Evolutionary conservation across 805 yeast species (phyloP).

Genomic region (Jamesozyma piceae): DNA sequence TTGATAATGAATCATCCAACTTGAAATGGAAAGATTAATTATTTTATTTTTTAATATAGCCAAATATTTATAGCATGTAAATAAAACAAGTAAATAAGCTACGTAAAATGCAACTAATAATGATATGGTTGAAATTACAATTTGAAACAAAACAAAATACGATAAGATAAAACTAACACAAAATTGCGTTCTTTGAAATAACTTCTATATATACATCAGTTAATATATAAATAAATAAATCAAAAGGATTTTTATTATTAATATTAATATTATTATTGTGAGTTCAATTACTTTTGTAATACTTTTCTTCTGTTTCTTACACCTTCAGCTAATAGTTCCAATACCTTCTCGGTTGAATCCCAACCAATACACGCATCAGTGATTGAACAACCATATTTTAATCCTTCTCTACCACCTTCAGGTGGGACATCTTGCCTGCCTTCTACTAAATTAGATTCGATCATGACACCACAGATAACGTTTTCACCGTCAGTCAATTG

Average conservation of each 20-base stretch:
- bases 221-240: too few relatives aligned
- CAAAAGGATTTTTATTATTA: too few relatives aligned
- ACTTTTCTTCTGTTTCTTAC: conserved; percentile 63
- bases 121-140: neutral
- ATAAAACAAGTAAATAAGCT: neutral
- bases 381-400: conserved; percentile 87
- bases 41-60: neutral
- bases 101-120: neutral
- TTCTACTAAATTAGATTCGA: conserved; percentile 83
- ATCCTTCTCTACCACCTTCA: conserved; percentile 59
- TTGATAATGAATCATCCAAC: neutral
- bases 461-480: conserved; percentile 87
- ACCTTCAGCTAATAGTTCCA: conserved; percentile 65
- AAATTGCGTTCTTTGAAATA: too few relatives aligned
- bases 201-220: too few relatives aligned
- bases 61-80: neutral
- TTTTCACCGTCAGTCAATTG: conserved; percentile 71
- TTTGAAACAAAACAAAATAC: too few relatives aligned
- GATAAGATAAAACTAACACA: too few relatives aligned
- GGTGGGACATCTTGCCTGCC: conserved; percentile 91
- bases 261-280: neutral
- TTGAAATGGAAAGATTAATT: conserved; percentile 3
- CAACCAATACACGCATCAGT: conserved; percentile 97
- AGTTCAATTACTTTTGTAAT: conserved; percentile 10
- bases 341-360: conserved; percentile 70